A percentile compares a stretch with the other conserved stretches of the same genome.
Evolutionary conservation across 2,329 filamentous ascomycete species (phyloP).

Genomic region (Cordyceps militaris): DNA sequence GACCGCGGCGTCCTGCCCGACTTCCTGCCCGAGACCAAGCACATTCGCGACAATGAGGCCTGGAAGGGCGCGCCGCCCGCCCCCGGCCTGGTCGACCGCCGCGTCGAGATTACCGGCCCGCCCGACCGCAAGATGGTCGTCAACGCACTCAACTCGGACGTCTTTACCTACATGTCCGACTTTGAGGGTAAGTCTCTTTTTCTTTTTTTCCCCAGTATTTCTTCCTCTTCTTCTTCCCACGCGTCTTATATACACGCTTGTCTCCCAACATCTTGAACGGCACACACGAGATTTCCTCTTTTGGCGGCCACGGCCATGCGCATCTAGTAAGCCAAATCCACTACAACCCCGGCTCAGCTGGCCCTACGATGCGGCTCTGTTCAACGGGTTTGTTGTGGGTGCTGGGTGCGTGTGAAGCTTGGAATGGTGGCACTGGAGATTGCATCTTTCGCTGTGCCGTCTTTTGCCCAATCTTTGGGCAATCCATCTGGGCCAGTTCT

Average conservation of each 20-base stretch:
- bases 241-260: not conserved
- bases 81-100: constrained; percentile 84
- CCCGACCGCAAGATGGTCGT: constrained; percentile 99
- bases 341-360: constrained; percentile 3
- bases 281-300: constrained; percentile 9
- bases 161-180: constrained; percentile 99
- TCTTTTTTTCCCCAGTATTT: not conserved
- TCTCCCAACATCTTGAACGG: not conserved
- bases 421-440: not conserved
- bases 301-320: constrained; percentile 8
- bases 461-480: not conserved
- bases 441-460: not conserved
- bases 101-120: constrained; percentile 94
- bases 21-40: constrained; percentile 91
- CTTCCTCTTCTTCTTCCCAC: not conserved
- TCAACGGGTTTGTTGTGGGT: not conserved
- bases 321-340: constrained; percentile 11
- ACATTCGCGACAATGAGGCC: constrained; percentile 87
- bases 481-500: not conserved
- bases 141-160: constrained; percentile 90
- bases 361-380: constrained; percentile 11
- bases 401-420: not conserved
- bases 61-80: constrained; percentile 92
- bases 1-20: constrained; percentile 84
- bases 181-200: constrained; percentile 68